phyloP scores from a whole-genome alignment of 345 rosid species.

The Lepidium aucheri region DNA sequence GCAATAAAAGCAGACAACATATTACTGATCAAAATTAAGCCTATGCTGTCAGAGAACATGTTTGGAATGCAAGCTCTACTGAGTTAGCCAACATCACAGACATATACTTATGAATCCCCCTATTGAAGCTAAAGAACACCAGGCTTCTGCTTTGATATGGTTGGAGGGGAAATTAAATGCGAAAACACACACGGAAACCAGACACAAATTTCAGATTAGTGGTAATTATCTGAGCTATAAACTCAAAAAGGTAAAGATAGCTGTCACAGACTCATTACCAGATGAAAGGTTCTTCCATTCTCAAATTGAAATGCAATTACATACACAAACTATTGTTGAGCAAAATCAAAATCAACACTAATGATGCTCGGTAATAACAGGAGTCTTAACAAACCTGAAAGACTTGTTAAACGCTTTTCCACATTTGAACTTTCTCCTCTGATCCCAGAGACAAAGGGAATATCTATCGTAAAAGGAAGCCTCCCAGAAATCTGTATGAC shows the following conservation, averaged over 20 bases:
- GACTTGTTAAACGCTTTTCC: constrained; percentile 63
- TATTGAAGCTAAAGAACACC: not conserved
- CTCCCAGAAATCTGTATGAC: constrained; percentile 61
- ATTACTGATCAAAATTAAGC: not conserved
- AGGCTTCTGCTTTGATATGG: not conserved
- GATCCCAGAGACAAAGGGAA: constrained; percentile 69
- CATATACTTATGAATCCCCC: not conserved
- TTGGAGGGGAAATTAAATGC: not conserved
- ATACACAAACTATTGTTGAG: not conserved
- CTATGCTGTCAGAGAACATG: not conserved
- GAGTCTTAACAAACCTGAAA: constrained; percentile 48
- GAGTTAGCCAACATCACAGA: not conserved
- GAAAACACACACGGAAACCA: not conserved
- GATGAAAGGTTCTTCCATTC: not conserved
- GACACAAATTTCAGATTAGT: not conserved
- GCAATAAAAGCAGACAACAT: not conserved
- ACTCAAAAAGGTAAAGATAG: not conserved
- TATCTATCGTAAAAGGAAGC: constrained; percentile 66
- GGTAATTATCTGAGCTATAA: not conserved
- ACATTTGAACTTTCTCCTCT: constrained; percentile 34
- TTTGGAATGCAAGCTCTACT: not conserved
- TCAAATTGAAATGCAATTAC: constrained; percentile 7
- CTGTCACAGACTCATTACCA: not conserved
- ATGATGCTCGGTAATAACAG: not conserved
- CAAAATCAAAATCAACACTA: not conserved